A percentile compares a stretch with the other conserved stretches of the same genome.
phyloP scores from a whole-genome alignment of 2,329 filamentous ascomycete species.

The Xylariaceae sp. region DNA sequence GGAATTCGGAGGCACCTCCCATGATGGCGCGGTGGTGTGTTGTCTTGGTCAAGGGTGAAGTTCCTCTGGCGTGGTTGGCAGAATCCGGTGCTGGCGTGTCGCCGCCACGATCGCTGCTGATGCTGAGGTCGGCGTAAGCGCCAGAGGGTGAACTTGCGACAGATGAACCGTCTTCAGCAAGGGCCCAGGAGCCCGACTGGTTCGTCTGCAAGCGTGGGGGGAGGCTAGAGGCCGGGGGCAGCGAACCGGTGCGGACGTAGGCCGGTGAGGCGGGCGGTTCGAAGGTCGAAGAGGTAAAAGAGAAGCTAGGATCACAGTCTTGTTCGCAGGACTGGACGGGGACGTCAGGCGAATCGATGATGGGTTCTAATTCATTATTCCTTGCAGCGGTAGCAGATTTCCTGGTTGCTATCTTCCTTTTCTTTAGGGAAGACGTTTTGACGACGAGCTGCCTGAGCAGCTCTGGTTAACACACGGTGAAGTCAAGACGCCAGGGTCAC shows the following conservation, averaged over 20 bases:
- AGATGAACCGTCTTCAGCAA: slow-evolving; percentile 60
- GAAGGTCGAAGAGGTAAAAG: slow-evolving; percentile 54
- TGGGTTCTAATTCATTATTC: slow-evolving; percentile 48
- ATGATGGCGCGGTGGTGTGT: slow-evolving; percentile 61
- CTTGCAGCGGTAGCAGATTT: slow-evolving; percentile 47
- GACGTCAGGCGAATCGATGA: slow-evolving; percentile 51
- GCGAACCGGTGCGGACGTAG: slow-evolving; percentile 40
- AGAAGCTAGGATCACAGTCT: slow-evolving; percentile 55
- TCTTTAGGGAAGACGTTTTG: slow-evolving; percentile 78
- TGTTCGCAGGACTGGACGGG: slow-evolving; percentile 61
- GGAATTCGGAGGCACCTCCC: slow-evolving; percentile 63
- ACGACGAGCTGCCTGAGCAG: slow-evolving; percentile 70
- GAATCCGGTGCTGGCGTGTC: slow-evolving; percentile 51
- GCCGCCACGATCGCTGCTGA: slow-evolving; percentile 61
- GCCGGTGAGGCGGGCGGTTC: slow-evolving; percentile 47
- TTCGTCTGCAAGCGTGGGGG: slow-evolving; percentile 59
- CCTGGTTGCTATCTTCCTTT: slow-evolving; percentile 68
- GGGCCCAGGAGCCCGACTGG: slow-evolving; percentile 49
- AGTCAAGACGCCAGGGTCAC: slow-evolving; percentile 20
- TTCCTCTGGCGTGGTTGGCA: slow-evolving; percentile 50
- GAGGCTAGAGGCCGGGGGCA: slow-evolving; percentile 57
- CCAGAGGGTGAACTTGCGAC: slow-evolving; percentile 64
- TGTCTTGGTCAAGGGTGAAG: slow-evolving; percentile 59
- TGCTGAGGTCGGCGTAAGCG: slow-evolving; percentile 63
- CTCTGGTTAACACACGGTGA: slow-evolving; percentile 48